Evolutionary conservation across 2,329 filamentous ascomycete species (phyloP).

Genomic region (Trichophyton equinum): DNA sequence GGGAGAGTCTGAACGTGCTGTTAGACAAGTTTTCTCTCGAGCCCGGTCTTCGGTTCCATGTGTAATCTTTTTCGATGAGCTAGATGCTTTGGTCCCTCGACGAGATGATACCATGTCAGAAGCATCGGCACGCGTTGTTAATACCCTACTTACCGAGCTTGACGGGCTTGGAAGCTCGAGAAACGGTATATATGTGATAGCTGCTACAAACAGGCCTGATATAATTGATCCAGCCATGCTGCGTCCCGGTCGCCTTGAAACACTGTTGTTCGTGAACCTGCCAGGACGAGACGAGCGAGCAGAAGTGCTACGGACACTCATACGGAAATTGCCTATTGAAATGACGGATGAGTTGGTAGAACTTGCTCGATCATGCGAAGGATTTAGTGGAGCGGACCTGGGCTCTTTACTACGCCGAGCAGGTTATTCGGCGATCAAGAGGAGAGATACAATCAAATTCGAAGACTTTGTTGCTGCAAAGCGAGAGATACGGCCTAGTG

Average conservation of each 20-base stretch:
- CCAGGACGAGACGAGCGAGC: constrained; percentile 67
- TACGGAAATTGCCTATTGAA: constrained; percentile 40
- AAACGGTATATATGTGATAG: constrained; percentile 83
- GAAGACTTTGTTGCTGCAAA: constrained; percentile 33
- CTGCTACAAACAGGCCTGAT: constrained; percentile 86
- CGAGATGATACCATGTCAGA: constrained; percentile 69
- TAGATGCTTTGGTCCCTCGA: constrained; percentile 80
- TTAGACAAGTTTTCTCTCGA: constrained; percentile 81
- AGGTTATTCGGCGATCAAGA: constrained; percentile 43
- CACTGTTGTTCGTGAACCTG: constrained; percentile 76
- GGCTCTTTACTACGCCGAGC: constrained; percentile 47
- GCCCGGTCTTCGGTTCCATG: constrained; percentile 79
- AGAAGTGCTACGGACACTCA: constrained; percentile 65
- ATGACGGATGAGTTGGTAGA: constrained; percentile 44
- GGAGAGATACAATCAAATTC: constrained; percentile 36
- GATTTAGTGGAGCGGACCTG: constrained; percentile 63
- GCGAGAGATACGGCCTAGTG: constrained; percentile 35
- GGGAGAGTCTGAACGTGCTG: constrained; percentile 84
- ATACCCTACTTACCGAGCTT: constrained; percentile 85
- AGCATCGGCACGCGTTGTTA: constrained; percentile 78
- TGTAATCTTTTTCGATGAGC: constrained; percentile 95
- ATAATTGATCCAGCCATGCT: constrained; percentile 96
- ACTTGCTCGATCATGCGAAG: constrained; percentile 60
- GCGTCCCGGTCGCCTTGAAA: constrained; percentile 77
- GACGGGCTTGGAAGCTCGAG: constrained; percentile 67